These are phyloP conservation scores for Ramaria sp. DNA, from an alignment of 768 basidiomycete species.

Conservation along the genomic window DNA sequence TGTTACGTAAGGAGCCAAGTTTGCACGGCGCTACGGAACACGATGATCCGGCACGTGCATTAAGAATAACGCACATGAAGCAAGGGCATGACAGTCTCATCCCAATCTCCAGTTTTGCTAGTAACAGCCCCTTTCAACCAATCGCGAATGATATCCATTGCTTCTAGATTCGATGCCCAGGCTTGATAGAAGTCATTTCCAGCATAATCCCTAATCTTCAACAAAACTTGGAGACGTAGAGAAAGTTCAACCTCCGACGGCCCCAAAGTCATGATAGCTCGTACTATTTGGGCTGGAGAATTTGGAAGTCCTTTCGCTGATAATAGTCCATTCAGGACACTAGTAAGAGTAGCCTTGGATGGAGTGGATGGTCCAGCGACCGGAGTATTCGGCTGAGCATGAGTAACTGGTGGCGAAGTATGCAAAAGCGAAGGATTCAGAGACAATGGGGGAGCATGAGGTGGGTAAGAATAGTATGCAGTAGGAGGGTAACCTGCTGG, in stretches of 20 bases:
- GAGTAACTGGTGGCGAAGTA: not conserved
- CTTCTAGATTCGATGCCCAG: slow-evolving; percentile 67
- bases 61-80: slow-evolving; percentile 55
- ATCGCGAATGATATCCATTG: slow-evolving; percentile 70
- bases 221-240: slow-evolving; percentile 66
- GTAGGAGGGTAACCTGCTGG: slow-evolving; percentile 3
- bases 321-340: slow-evolving; percentile 44
- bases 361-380: slow-evolving; percentile 16
- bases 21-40: not conserved
- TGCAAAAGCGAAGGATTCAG: slow-evolving; percentile 7
- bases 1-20: not conserved
- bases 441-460: slow-evolving; percentile 4
- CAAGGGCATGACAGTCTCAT: slow-evolving; percentile 78
- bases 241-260: slow-evolving; percentile 49
- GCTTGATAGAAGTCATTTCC: slow-evolving; percentile 82
- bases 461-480: slow-evolving; percentile 3
- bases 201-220: slow-evolving; percentile 73
- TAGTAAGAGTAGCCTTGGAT: slow-evolving; percentile 39
- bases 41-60: slow-evolving; percentile 9
- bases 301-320: slow-evolving; percentile 27
- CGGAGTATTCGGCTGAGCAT: slow-evolving; percentile 4
- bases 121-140: slow-evolving; percentile 69
- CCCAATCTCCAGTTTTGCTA: slow-evolving; percentile 43
- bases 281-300: slow-evolving; percentile 57
- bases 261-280: slow-evolving; percentile 54